These are phyloP conservation scores for Aspergillus pseudoglaucus DNA, from an alignment of 2,329 filamentous ascomycete genomes.

Conservation along the genomic window DNA sequence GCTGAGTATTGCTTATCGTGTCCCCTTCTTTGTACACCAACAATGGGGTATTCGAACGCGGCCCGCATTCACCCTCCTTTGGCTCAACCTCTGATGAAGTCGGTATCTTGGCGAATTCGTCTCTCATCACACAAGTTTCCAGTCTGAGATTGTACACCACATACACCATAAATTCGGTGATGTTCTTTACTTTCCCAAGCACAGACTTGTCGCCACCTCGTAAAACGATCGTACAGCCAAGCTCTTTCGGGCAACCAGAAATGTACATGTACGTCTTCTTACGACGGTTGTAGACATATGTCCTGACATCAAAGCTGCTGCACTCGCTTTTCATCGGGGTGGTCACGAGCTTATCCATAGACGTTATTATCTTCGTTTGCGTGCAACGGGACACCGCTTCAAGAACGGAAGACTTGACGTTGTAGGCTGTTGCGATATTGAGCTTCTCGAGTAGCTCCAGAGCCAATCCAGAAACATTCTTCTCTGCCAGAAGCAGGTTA, in stretches of 20 bases:
- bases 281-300: slow-evolving; percentile 74
- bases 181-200: slow-evolving; percentile 75
- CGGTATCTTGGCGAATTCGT: slow-evolving; percentile 83
- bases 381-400: slow-evolving; percentile 91
- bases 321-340: slow-evolving; percentile 70
- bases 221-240: slow-evolving; percentile 91
- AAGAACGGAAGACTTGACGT: slow-evolving; percentile 92
- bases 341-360: slow-evolving; percentile 84
- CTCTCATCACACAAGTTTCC: slow-evolving; percentile 87
- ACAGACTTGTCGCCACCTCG: slow-evolving; percentile 68
- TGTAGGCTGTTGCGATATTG: slow-evolving; percentile 88
- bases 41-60: slow-evolving; percentile 4
- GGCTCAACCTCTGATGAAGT: slow-evolving; percentile 48
- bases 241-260: slow-evolving; percentile 78
- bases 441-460: slow-evolving; percentile 81
- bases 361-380: slow-evolving; percentile 86
- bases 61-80: slow-evolving; percentile 6
- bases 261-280: slow-evolving; percentile 97
- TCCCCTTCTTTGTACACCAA: slow-evolving; percentile 2
- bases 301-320: slow-evolving; percentile 88
- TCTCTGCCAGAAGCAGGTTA: slow-evolving; percentile 83
- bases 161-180: slow-evolving; percentile 98
- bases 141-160: slow-evolving; percentile 97
- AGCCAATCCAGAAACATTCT: slow-evolving; percentile 84
- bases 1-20: slow-evolving; percentile 8